phyloP scores from a whole-genome alignment of 1,284 basidiomycete species.

The Neonothopanus nambi region DNA sequence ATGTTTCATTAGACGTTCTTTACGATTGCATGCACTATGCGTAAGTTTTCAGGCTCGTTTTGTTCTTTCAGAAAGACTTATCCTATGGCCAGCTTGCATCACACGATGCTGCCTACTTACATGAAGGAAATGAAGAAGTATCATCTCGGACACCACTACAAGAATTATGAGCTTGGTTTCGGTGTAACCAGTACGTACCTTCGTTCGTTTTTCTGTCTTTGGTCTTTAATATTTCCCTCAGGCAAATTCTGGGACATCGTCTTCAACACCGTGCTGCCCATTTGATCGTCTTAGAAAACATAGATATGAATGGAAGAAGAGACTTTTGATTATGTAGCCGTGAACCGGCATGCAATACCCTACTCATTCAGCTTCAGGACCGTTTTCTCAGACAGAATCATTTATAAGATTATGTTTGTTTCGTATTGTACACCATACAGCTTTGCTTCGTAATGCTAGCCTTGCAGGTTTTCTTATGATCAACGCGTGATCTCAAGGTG shows the following conservation, averaged over 20 bases:
- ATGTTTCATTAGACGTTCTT: conserved; percentile 59
- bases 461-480: too few relatives aligned
- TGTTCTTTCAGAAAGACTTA: conserved; percentile 10
- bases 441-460: too few relatives aligned
- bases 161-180: conserved; percentile 98
- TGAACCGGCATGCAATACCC: too few relatives aligned
- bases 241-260: conserved; percentile 95
- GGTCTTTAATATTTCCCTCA: conserved; percentile 23
- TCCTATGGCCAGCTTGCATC: conserved; percentile 63
- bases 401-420: too few relatives aligned
- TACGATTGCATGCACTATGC: conserved; percentile 95
- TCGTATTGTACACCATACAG: too few relatives aligned
- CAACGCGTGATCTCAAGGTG: too few relatives aligned
- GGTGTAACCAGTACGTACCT: conserved; percentile 81
- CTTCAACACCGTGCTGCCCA: conserved; percentile 80
- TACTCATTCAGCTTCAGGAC: too few relatives aligned
- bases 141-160: conserved; percentile 98
- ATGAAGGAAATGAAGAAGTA: conserved; percentile 94
- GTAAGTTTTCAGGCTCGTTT: conserved; percentile 40
- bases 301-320: too few relatives aligned
- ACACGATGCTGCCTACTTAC: conserved; percentile 88
- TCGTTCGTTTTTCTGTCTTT: neutral
- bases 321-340: too few relatives aligned
- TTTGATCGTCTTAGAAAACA: too few relatives aligned
- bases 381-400: too few relatives aligned